Evolutionary conservation across 805 yeast species (phyloP), one percentile per base, ranked within the genome.

Genomic region (Nakazawaea wyomingensis): DNA sequence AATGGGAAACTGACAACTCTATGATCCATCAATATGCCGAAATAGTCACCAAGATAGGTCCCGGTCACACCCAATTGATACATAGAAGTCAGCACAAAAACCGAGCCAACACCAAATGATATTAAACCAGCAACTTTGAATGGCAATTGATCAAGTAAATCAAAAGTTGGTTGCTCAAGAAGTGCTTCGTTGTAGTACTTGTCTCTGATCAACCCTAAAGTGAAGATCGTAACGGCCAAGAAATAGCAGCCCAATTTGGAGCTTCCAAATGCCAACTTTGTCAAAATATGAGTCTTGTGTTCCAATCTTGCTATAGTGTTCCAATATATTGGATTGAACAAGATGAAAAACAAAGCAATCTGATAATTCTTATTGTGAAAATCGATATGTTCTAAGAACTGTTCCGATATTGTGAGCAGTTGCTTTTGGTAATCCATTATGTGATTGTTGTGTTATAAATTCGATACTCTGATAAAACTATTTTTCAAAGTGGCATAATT

Each of bases 271-370:
- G 84, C 73, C 17, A 85, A 48, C 54, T 83, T 87, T 17, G 98
- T 86, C 43, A 91, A 64, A 41, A 84, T 54, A 51, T 85, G 84
- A 13, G 86, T 79, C 47, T 78, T 77, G 71, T 87, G 87, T 60
- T 93, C 98, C 21, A 76, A 55, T 53, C 98, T 75, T 5, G 99
- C 99, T 18, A 78, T 95, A 45, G 84, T 73, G 61, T 93, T 93
- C 99, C 99, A 93, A 60, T 90, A 91, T 26, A 85, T 76, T 14
- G 99, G 99, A 61, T 93, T 93, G 76, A 93, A 90, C 13, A 82
- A 80, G 53, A 93, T 85, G 24, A 85, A 76, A 7, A 70, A 73
- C 22, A 86, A 59, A 4, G 91, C 77, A 46, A 66, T 24, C 16
- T 44, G 47, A 30, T 39, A 44, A 20, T 34, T 31, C 20, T 20